These are phyloP conservation scores for Euphorbia pulcherrima DNA, from an alignment of 345 rosid genomes.

Conservation along the genomic window DNA sequence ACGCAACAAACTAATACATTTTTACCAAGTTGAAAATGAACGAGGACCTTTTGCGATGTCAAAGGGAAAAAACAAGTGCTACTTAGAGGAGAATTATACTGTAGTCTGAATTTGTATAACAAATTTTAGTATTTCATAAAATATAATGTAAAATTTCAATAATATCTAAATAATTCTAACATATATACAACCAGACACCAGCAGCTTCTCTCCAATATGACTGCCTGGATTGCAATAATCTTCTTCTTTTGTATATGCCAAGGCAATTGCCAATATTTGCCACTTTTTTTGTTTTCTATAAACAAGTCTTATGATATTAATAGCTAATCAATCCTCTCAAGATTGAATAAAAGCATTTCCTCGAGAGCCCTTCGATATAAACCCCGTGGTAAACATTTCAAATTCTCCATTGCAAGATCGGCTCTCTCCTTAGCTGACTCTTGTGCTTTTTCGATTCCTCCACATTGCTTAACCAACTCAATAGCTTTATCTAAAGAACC, in stretches of 20 bases:
- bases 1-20: no score
- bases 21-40: no score
- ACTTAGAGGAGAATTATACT: background rate
- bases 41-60: no score
- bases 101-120: background rate
- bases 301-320: background rate
- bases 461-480: constrained; percentile 51
- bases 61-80: no score
- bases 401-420: constrained; percentile 62
- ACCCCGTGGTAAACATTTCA: constrained; percentile 59
- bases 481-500: constrained; percentile 81
- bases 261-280: background rate
- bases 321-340: constrained; percentile 68
- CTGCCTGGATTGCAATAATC: background rate
- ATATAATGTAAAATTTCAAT: constrained; percentile 20
- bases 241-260: background rate
- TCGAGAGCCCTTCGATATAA: constrained; percentile 59
- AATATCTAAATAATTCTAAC: constrained; percentile 26
- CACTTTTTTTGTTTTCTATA: constrained; percentile 7
- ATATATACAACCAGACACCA: constrained; percentile 26
- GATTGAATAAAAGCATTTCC: constrained; percentile 85
- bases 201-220: constrained; percentile 12
- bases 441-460: constrained; percentile 77
- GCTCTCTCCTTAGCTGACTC: constrained; percentile 79
- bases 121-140: constrained; percentile 13